These are phyloP conservation scores for Brassica juncea DNA, from an alignment of 345 rosid genomes.

Conservation along the genomic window DNA sequence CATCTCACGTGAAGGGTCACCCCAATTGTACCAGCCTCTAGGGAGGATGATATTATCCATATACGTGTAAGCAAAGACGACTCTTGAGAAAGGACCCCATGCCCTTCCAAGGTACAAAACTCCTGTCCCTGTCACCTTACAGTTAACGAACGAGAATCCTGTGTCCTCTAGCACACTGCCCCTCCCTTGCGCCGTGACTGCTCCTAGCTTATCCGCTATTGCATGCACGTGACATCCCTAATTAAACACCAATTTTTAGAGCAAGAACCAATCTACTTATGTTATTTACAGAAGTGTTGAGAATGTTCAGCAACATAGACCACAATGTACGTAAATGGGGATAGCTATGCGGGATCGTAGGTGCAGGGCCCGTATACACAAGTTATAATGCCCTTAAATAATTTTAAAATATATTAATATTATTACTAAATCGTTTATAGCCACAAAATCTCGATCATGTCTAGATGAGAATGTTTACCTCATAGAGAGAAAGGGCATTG, in stretches of 20 bases:
- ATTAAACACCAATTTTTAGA: slow-evolving; percentile 16
- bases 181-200: slow-evolving; percentile 81
- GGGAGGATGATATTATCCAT: slow-evolving; percentile 96
- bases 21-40: slow-evolving; percentile 97
- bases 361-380: not conserved
- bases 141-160: slow-evolving; percentile 90
- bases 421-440: no score
- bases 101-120: slow-evolving; percentile 92
- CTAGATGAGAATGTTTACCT: slow-evolving; percentile 42
- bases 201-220: slow-evolving; percentile 65
- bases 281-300: not conserved
- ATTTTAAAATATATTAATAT: no score
- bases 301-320: not conserved
- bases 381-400: no score
- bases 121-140: slow-evolving; percentile 96
- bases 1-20: slow-evolving; percentile 89
- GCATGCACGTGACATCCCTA: slow-evolving; percentile 93
- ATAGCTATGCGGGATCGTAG: not conserved
- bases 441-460: not conserved
- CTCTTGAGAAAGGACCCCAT: slow-evolving; percentile 98
- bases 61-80: slow-evolving; percentile 89
- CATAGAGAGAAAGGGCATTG: slow-evolving; percentile 83
- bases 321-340: not conserved
- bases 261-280: not conserved
- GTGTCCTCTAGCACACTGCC: slow-evolving; percentile 85